Evolutionary conservation across 768 basidiomycete genomes (phyloP), one percentile per base, ranked within the genome.

Genomic region (Rhodosporidiobolus odoratus): DNA sequence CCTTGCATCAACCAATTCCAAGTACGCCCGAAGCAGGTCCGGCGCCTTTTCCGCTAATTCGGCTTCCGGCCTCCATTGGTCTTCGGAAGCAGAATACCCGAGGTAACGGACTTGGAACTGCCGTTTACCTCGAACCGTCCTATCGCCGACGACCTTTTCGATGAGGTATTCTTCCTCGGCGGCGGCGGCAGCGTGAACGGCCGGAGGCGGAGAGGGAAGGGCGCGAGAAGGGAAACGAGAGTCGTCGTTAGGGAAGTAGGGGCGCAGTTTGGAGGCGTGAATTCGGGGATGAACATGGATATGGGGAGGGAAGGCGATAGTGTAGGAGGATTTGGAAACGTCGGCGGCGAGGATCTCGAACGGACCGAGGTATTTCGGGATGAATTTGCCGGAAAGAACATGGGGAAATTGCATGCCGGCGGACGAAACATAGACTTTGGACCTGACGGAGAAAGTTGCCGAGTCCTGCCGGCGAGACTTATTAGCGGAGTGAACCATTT

Each of bases 241-340:
- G 37, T 47, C 43, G 62, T 63, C 62, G 62, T 63, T 63, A 21
- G 48, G 48, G 62, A 41, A 41, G n/a, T 48, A 34, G 17, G 62
- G 62, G 32, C 62, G 62, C 30, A 63, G 62, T 21, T 54, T 53
- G 25, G 62, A 63, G 4, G 62, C 6, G 40, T 63, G 62, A 30
- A 63, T 5, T 2, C 12, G 21, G 9, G 17, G 17, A 53, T 63
- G 62, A 23, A 63, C 30, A 15, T 40, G 48, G 27, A 53, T 50
- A 30, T 63, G 62, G 9, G 50, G 23, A 23, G 62, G 62, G 23
- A 63, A 27, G 23, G 10, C n/a, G 50, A 63, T 35, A 17, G 25
- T 19, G 35, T 40, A 40, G 17, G 19, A 54, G 12, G 52, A 54
- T 12, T 27, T 63, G 35, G 6, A 13, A 9, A 25, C 38, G 53